A percentile compares a stretch with the other conserved stretches of the same genome.
Evolutionary conservation across 1,284 basidiomycete genomes (phyloP).

Genomic region (Coriolopsis trogii): DNA sequence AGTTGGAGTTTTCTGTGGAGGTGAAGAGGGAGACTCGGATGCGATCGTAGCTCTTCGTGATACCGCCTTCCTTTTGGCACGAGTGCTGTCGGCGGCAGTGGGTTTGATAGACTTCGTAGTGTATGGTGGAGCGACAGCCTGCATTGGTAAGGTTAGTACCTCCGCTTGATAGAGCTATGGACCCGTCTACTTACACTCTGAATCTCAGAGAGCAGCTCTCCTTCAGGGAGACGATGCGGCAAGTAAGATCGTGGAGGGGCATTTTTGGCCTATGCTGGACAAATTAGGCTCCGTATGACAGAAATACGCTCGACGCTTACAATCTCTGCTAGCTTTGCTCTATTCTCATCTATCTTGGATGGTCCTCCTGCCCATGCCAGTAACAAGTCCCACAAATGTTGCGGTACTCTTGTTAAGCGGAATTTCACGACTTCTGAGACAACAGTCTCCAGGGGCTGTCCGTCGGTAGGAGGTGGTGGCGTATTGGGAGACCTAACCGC

Average conservation of each 20-base stretch:
- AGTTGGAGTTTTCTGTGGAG: constrained; percentile 4
- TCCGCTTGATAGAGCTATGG: not conserved
- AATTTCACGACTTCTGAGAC: constrained; percentile 47
- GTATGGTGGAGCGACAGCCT: constrained; percentile 53
- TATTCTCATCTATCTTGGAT: constrained; percentile 47
- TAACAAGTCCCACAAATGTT: constrained; percentile 55
- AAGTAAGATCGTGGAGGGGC: constrained; percentile 52
- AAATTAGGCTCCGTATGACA: not conserved
- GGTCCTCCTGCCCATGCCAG: constrained; percentile 59
- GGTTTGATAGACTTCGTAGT: constrained; percentile 56
- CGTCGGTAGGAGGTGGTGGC: constrained; percentile 20
- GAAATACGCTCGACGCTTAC: constrained; percentile 36
- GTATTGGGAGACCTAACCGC: constrained; percentile 6
- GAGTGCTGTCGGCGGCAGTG: constrained; percentile 32
- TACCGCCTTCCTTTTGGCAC: constrained; percentile 29
- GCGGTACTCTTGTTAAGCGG: constrained; percentile 46
- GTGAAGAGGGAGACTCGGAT: not conserved
- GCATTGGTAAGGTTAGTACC: not conserved
- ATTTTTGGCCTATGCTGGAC: constrained; percentile 32
- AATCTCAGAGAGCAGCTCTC: constrained; percentile 58
- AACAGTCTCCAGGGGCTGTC: not conserved
- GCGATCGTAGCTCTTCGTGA: constrained; percentile 27
- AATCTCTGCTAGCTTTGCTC: constrained; percentile 42
- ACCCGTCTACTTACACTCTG: constrained; percentile 47
- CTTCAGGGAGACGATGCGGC: constrained; percentile 57